A percentile compares a stretch with the other conserved stretches of the same genome.
These are phyloP conservation scores for Handroanthus guayacan DNA, from an alignment of 257 asterid genomes.

Conservation along the genomic window DNA sequence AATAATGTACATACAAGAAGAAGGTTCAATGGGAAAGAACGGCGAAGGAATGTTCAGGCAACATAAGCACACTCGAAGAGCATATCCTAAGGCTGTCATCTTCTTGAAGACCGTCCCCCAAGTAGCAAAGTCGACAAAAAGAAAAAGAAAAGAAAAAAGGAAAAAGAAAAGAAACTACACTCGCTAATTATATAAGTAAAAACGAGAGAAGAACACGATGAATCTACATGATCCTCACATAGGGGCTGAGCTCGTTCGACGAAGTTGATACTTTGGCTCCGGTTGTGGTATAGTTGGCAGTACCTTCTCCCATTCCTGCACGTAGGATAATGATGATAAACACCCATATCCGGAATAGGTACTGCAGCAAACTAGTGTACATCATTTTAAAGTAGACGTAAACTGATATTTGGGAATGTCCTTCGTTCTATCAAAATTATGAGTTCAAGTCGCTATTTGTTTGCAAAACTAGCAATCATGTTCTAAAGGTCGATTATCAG, in stretches of 20 bases:
- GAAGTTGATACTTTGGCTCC: constrained; percentile 56
- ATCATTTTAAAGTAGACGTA: background rate
- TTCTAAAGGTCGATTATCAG: no score
- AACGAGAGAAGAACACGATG: background rate
- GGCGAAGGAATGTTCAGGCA: constrained; percentile 29
- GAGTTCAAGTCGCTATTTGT: background rate
- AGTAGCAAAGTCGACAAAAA: background rate
- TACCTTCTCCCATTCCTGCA: constrained; percentile 62
- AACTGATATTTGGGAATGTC: background rate
- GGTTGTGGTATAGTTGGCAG: constrained; percentile 50
- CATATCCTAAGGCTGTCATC: constrained; percentile 29
- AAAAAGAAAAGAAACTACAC: constrained; percentile 10
- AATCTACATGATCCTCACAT: constrained; percentile 45
- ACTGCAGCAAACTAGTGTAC: background rate
- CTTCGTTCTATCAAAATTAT: background rate
- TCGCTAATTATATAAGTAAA: constrained; percentile 34
- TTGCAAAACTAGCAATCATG: no score
- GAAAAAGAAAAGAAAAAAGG: background rate
- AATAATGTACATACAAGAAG: constrained; percentile 51
- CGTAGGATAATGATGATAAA: background rate
- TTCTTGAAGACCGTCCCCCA: constrained; percentile 19
- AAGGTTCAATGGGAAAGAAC: constrained; percentile 17
- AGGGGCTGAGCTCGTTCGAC: constrained; percentile 64
- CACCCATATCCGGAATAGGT: background rate
- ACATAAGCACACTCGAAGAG: constrained; percentile 14